phyloP scores from a whole-genome alignment of 352 stramenopile genomes.

The Globisporangium cederbergense region DNA sequence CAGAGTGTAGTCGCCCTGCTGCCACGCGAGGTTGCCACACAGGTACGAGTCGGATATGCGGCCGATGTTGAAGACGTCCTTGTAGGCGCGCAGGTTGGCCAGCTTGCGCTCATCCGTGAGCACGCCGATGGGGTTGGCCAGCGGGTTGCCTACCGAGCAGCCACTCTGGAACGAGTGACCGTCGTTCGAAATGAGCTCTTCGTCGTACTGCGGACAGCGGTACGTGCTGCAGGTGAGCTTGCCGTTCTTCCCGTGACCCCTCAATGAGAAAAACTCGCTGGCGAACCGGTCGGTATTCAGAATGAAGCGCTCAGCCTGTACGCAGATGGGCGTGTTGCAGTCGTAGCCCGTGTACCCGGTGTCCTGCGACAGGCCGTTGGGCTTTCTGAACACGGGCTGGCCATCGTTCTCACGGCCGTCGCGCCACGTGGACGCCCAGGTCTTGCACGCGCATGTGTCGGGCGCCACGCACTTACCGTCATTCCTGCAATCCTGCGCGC shows the following conservation, averaged over 20 bases:
- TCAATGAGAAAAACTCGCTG: slow-evolving; percentile 42
- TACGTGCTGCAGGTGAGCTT: slow-evolving; percentile 47
- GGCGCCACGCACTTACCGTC: slow-evolving; percentile 61
- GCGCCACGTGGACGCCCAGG: slow-evolving; percentile 89
- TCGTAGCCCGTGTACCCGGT: slow-evolving; percentile 96
- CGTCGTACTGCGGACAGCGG: slow-evolving; percentile 78
- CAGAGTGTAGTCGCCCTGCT: slow-evolving; percentile 89
- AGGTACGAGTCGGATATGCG: slow-evolving; percentile 62
- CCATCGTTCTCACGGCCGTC: slow-evolving; percentile 89
- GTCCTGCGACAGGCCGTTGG: slow-evolving; percentile 86
- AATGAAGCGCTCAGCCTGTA: slow-evolving; percentile 87
- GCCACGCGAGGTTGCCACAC: slow-evolving; percentile 89
- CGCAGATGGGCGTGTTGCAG: slow-evolving; percentile 96
- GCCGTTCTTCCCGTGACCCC: slow-evolving; percentile 51
- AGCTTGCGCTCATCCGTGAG: slow-evolving; percentile 37
- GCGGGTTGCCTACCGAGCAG: slow-evolving; percentile 76
- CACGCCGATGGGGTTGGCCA: slow-evolving; percentile 40
- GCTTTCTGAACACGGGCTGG: slow-evolving; percentile 89
- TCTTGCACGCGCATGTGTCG: slow-evolving; percentile 87
- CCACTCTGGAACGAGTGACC: slow-evolving; percentile 92
- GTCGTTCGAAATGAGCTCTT: slow-evolving; percentile 91
- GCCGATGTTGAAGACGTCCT: slow-evolving; percentile 53
- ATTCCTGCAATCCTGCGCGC: slow-evolving; percentile 91
- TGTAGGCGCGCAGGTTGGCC: slow-evolving; percentile 47
- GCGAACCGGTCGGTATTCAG: slow-evolving; percentile 67